phyloP scores from a whole-genome alignment of 371 early-diverging fungal species.

The Mucor indicus region DNA sequence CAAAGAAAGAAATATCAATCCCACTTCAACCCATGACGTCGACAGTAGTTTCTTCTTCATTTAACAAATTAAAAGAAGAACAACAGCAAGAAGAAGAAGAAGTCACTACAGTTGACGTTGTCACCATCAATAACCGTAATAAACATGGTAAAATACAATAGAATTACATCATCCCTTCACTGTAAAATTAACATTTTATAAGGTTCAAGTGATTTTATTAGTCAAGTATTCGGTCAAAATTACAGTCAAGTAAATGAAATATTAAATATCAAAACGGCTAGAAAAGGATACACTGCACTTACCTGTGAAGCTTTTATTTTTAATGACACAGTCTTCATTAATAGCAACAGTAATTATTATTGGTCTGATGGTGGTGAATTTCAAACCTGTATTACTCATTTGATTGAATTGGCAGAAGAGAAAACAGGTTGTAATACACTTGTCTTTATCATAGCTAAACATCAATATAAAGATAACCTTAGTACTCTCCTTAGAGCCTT shows the following conservation, averaged over 20 bases:
- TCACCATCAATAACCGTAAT: conserved; percentile 13
- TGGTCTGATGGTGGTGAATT: conserved; percentile 47
- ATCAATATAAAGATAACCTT: conserved; percentile 19
- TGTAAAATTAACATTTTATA: background rate
- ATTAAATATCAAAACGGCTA: conserved; percentile 23
- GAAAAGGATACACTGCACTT: conserved; percentile 13
- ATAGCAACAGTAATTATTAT: no score
- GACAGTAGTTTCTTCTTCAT: conserved; percentile 2
- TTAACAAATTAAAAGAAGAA: background rate
- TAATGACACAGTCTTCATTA: conserved; percentile 40
- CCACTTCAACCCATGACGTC: conserved; percentile 35
- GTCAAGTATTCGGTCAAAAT: conserved; percentile 33
- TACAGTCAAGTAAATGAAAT: conserved; percentile 28
- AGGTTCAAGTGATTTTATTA: conserved; percentile 29
- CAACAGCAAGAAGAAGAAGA: conserved; percentile 4
- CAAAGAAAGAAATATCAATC: conserved; percentile 40
- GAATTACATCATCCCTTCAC: background rate
- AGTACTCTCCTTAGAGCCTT: conserved; percentile 49
- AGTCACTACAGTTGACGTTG: conserved; percentile 14
- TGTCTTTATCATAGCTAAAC: conserved; percentile 34
- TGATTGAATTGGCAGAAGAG: conserved; percentile 51
- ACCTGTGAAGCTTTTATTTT: conserved; percentile 46
- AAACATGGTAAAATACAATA: conserved; percentile 9
- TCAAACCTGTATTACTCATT: conserved; percentile 42
- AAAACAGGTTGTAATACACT: conserved; percentile 39